Base-by-base conservation (phyloP, 441 rosid genomes). In the Cnidoscolus chayamansa region DNA sequence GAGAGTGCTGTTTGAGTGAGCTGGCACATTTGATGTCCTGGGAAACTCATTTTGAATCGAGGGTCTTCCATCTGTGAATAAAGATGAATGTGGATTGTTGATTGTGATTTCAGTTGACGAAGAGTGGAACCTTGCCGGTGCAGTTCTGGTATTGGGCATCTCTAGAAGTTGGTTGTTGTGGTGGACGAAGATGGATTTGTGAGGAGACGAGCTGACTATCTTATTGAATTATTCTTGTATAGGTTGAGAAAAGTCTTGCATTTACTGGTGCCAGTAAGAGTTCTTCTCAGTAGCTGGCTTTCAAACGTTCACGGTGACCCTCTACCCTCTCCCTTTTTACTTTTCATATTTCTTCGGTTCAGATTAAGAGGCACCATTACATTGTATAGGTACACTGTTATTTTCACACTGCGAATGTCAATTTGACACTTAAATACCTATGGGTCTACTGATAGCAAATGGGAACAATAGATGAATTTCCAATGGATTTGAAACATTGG, bases 1-100 rank as follows among this genome's bases (percentile, higher is more conserved):
- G 87, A 86, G 74, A 82, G 87, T 59, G 67, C 67, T 19, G 51
- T 61, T 61, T 83, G 73, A 81, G 85, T 63, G 6, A 47, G 66
- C 17, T 50, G 68, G 56, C 32, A 30, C 10, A 47, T 31, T 12
- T 20, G 13, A 25, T 57, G 10, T 12, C 25, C 17, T 15, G 60
- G n/a, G 60, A 67, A 13, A 25, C 2, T 67, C 60, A 13, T 37
- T 67, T 65, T 59, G 61, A 51, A 48, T 11, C 4, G 9, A 54
- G 53, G 56, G 60, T 51, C 59, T 73, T 61, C 53, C 32, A 8
- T 37, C 12, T 3, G 3, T 40, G 50, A 54, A 25, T 12, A 10
- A 19, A 31, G 8, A 49, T 7, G 20, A 43, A 19, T 37, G 40
- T 43, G 9, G 11, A 9, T 37, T 64, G 50, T 37, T 48, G 40